These are phyloP conservation scores for Nicotiana attenuata DNA, from an alignment of 257 asterid genomes.

Conservation along the genomic window DNA sequence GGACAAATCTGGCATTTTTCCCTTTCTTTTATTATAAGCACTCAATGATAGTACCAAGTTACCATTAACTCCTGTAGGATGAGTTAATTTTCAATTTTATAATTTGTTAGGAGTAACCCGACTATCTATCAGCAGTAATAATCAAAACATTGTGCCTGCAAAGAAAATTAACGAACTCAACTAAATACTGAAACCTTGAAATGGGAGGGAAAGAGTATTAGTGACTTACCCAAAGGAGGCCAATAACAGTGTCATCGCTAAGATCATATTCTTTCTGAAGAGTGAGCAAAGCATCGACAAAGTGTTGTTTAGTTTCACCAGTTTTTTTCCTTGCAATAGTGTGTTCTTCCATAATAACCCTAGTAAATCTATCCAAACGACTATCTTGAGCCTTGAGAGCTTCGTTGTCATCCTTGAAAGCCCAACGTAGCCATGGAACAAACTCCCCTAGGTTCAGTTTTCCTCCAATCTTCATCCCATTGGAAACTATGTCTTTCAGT, in stretches of 20 bases:
- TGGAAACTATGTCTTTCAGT: slow-evolving; percentile 12
- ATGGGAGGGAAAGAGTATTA: too few relatives aligned
- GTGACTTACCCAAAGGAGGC: slow-evolving; percentile 17
- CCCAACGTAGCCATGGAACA: slow-evolving; percentile 21
- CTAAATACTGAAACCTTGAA: too few relatives aligned
- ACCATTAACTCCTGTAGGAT: too few relatives aligned
- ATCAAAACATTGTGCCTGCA: background rate
- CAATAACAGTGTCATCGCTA: slow-evolving; percentile 12
- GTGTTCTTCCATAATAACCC: slow-evolving; percentile 16
- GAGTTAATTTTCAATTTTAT: too few relatives aligned
- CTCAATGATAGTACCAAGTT: too few relatives aligned
- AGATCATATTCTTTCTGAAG: slow-evolving; percentile 16
- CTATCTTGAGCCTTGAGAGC: slow-evolving; percentile 12
- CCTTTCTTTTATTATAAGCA: too few relatives aligned
- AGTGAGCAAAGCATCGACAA: slow-evolving; percentile 22
- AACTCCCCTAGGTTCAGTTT: slow-evolving; percentile 7
- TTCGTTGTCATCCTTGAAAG: slow-evolving; percentile 6
- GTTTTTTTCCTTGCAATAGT: slow-evolving; percentile 14
- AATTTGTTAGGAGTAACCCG: too few relatives aligned
- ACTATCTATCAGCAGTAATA: background rate
- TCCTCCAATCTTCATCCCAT: slow-evolving; percentile 19
- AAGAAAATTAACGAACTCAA: too few relatives aligned
- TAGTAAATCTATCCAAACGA: slow-evolving; percentile 14
- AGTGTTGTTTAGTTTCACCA: slow-evolving; percentile 15
- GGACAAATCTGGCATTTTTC: too few relatives aligned